Evolutionary conservation across 192 early-diverging fungal genomes (phyloP), one percentile per base, ranked within the genome.

Genomic region (Phycomyces nitens): DNA sequence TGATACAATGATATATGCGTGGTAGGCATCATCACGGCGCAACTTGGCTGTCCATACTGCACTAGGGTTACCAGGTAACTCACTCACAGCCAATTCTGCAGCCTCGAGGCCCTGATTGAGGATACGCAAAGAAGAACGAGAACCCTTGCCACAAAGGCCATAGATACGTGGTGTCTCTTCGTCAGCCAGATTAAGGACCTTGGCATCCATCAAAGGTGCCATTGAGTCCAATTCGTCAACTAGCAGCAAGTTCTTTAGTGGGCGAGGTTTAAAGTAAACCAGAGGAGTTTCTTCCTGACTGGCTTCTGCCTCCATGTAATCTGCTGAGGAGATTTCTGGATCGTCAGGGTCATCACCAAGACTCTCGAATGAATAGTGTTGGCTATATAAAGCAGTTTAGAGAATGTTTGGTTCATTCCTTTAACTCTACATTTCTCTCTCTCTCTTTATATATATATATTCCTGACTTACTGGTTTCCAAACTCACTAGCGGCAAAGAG

Each of bases 91-190:
- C 69, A 98, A 85, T 71, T 99, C 98, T 3, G 86, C 78, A 0
- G 91, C 92, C 61, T 98, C 94, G 38, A 96, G 74, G 9, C 96
- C 98, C 74, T 97, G 94, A 20, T 94, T 79, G 64, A 97, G 76
- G 61, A 96, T 94, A 52, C 90, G 77, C 69, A 99, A 93, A 34
- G 92, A 78, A 9, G 91, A 88, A 29, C 84, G 74, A 10, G 88
- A 77, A 2, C 94, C 92, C 27, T 86, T 81, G 7, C 98, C 98
- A 71, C 91, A 89, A 18, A 95, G 63, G 8, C 89, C 83, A 69
- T 95, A 99, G 39, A 99, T 86, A 77, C 98, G 96, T 29, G 98
- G 96, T 2, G 92, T 87, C 26, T 94, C 92, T 56, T 98, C 98
- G 15, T 89, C 86, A 0, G 90, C 84, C 24, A 98, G 76, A 66